Evolutionary conservation across 495 filamentous ascomycete species (phyloP).

Genomic region (Neurospora sp.): DNA sequence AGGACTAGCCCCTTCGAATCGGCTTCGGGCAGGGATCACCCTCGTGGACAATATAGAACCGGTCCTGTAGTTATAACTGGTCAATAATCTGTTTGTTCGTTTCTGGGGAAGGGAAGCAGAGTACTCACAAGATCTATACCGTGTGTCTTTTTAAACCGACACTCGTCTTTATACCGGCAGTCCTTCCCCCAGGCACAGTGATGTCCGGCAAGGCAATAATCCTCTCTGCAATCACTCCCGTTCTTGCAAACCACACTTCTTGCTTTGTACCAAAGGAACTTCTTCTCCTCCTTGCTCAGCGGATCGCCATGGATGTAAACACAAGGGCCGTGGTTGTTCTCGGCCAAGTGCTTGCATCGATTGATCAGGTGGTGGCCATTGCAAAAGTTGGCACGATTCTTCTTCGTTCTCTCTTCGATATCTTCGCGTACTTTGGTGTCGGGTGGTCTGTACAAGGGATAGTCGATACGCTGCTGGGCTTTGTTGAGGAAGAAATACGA

Average conservation of each 20-base stretch:
- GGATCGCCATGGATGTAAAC: slow-evolving; percentile 22
- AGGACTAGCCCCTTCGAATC: not conserved
- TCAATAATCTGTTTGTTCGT: not conserved
- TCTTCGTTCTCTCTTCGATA: slow-evolving; percentile 14
- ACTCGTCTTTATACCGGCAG: slow-evolving; percentile 16
- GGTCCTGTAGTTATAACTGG: not conserved
- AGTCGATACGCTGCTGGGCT: slow-evolving; percentile 23
- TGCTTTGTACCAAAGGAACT: slow-evolving; percentile 17
- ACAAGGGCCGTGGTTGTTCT: slow-evolving; percentile 8
- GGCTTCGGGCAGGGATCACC: not conserved
- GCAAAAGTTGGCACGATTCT: slow-evolving; percentile 23
- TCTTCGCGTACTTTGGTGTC: slow-evolving; percentile 11
- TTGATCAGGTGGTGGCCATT: slow-evolving; percentile 25
- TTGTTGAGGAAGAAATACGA: slow-evolving; percentile 22
- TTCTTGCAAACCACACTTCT: slow-evolving; percentile 15
- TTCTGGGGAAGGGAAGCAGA: not conserved
- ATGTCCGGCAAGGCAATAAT: slow-evolving; percentile 25
- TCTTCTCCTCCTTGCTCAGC: slow-evolving; percentile 14
- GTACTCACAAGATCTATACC: slow-evolving; percentile 25
- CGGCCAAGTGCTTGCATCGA: slow-evolving; percentile 14
- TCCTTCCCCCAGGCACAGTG: slow-evolving; percentile 17
- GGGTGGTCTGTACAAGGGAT: slow-evolving; percentile 13
- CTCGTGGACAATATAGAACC: not conserved
- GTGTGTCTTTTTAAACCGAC: slow-evolving; percentile 22
- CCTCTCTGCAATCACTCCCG: slow-evolving; percentile 14